Base-by-base conservation (phyloP, 2,329 filamentous ascomycete species). In the Domatiomyces catenatus region DNA sequence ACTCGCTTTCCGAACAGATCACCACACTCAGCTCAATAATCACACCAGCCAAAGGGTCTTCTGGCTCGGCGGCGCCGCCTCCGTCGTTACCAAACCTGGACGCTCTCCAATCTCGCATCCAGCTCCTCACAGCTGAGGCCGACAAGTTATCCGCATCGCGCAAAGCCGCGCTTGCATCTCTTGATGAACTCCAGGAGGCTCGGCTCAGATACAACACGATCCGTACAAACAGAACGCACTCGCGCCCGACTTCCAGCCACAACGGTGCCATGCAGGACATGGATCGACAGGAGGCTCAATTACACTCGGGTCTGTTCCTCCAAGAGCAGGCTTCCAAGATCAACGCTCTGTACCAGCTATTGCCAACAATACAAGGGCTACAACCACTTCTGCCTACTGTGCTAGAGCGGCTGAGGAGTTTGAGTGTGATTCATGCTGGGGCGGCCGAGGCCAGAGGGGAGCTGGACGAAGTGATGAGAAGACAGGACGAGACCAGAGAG, bases 281-380 rank as follows among this genome's bases (percentile, higher is more conserved):
- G 17, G 70, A 64, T 7, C 64, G 69, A 2, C 59, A 67, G 1
- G 62, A 69, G 3, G 69, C 72, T 18, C 60, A 62, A 7, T 48
- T 57, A 8, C 54, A 57, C 20, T 52, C 52, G 10, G 43, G 51
- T 32, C 50, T 60, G 73, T 82, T 56, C 70, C 75, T 59, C 42
- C 67, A 69, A 7, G 87, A 94, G 59, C 84, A 93, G 60, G 76
- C 81, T 42, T 76, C 85, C 49, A 94, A 94, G 65, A 84, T 98
- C 64, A 92, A 94, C 57, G 86, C 89, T 1, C 76, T 98, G 4
- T 95, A 95, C 66, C 84, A 85, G 1, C 86, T 87, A 2, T 71
- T 98, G 15, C 83, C 88, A 1, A 92, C 86, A 0, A 92, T 98
- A 52, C 88, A 94, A 66, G 84, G 76, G 51, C 74, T 98, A 6